Conservation (phyloP, 495 filamentous ascomycete genomes). For the Friedmanniomyces simplex region DNA sequence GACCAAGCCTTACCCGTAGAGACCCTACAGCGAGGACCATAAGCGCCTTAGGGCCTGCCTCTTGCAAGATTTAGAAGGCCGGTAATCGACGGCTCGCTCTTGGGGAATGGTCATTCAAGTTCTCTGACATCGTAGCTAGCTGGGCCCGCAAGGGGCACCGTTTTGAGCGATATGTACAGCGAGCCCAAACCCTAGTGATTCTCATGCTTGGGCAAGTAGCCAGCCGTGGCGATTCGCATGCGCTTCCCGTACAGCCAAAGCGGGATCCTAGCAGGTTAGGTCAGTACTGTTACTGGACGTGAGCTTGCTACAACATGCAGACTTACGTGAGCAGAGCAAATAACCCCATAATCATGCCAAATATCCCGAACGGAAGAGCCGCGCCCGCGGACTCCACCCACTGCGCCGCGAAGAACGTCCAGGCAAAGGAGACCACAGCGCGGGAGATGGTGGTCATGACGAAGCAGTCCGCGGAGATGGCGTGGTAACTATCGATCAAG, state of each 20-base stretch:
- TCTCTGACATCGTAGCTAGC: not conserved
- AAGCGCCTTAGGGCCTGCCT: too few species aligned
- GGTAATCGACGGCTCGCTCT: too few species aligned
- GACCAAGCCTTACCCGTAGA: too few species aligned
- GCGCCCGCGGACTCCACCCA: constrained; percentile 20
- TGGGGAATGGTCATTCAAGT: too few species aligned
- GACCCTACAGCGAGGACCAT: too few species aligned
- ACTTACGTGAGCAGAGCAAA: constrained; percentile 16
- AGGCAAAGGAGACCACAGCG: constrained; percentile 26
- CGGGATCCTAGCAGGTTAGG: not conserved
- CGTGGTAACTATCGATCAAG: constrained; percentile 26
- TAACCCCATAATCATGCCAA: constrained; percentile 28
- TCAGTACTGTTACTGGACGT: not conserved
- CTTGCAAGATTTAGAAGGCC: too few species aligned
- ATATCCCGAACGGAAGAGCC: constrained; percentile 28
- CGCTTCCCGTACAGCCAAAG: constrained; percentile 9
- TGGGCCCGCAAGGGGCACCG: not conserved
- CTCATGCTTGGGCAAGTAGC: constrained; percentile 3
- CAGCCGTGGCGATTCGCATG: constrained; percentile 7
- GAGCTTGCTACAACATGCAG: not conserved
- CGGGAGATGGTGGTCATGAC: constrained; percentile 22
- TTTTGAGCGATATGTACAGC: not conserved
- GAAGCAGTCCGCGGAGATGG: constrained; percentile 27
- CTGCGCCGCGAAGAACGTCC: constrained; percentile 25
- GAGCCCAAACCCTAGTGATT: constrained; percentile 1